phyloP scores from a whole-genome alignment of 2,329 filamentous ascomycete species.

The Hymenoscyphus linearis region DNA sequence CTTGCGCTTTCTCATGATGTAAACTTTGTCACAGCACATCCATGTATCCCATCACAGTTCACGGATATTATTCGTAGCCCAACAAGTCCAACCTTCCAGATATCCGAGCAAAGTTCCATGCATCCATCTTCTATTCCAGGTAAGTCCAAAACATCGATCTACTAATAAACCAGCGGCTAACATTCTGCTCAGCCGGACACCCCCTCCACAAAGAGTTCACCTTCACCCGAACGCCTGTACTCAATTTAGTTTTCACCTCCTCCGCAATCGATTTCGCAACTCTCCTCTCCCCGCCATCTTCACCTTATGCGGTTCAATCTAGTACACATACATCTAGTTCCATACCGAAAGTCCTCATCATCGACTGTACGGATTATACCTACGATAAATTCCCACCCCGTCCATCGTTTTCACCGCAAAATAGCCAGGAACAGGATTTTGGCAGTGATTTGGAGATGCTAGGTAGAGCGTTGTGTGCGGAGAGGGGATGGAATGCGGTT shows the following conservation, averaged over 20 bases:
- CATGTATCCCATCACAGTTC: slow-evolving; percentile 53
- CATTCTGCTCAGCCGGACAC: slow-evolving; percentile 41
- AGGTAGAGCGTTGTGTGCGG: slow-evolving; percentile 66
- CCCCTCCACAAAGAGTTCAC: slow-evolving; percentile 59
- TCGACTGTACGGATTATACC: slow-evolving; percentile 48
- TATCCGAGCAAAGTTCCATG: slow-evolving; percentile 35
- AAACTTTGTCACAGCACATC: slow-evolving; percentile 61
- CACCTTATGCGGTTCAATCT: slow-evolving; percentile 21
- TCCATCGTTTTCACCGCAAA: slow-evolving; percentile 26
- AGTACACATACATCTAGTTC: slow-evolving; percentile 33
- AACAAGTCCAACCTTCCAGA: slow-evolving; percentile 53
- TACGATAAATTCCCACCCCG: slow-evolving; percentile 9
- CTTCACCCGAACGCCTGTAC: slow-evolving; percentile 55
- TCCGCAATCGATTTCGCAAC: slow-evolving; percentile 17
- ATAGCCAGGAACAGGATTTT: slow-evolving; percentile 10
- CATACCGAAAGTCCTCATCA: slow-evolving; percentile 46
- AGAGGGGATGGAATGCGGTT: slow-evolving; percentile 68
- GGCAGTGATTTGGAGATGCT: slow-evolving; percentile 65
- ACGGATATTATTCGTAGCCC: slow-evolving; percentile 55
- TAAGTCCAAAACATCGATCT: slow-evolving; percentile 1
- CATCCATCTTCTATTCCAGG: slow-evolving; percentile 4
- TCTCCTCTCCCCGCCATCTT: slow-evolving; percentile 28
- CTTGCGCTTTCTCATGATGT: slow-evolving; percentile 51
- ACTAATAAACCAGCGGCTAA: slow-evolving; percentile 3
- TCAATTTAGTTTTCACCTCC: slow-evolving; percentile 42